Percentiles rank a stretch among this genome's conserved stretches.
Evolutionary conservation across 306 rosid genomes (phyloP).

Genomic region (Fagus sylvatica): DNA sequence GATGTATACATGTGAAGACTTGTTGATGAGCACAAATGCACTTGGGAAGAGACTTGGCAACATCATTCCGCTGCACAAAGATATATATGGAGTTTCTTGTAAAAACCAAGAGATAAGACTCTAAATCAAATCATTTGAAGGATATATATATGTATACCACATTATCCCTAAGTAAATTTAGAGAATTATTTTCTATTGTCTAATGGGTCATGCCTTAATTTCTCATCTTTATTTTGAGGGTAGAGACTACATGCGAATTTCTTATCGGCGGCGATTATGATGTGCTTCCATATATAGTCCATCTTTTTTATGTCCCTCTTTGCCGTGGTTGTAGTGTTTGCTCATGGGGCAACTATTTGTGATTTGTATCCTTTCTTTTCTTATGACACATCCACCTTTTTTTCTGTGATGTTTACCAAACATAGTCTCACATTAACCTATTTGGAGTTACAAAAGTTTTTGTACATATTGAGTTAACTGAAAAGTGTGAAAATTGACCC

Average conservation of each 20-base stretch:
- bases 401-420: not conserved
- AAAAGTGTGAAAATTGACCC: too few species aligned
- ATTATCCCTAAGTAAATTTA: too few species aligned
- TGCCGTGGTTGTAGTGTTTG: not conserved
- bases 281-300: not conserved
- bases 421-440: not conserved
- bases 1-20: too few species aligned
- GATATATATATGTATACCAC: too few species aligned
- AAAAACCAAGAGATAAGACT: too few species aligned
- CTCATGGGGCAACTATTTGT: not conserved
- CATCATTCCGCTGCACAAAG: too few species aligned
- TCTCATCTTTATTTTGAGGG: not conserved
- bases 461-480: too few species aligned
- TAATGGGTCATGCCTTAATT: not conserved
- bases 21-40: too few species aligned
- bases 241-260: not conserved
- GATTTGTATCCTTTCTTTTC: not conserved
- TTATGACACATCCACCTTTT: not conserved
- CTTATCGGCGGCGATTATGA: not conserved
- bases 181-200: too few species aligned
- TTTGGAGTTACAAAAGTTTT: not conserved
- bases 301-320: not conserved
- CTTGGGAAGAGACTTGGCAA: too few species aligned
- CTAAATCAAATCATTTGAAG: too few species aligned
- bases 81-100: too few species aligned